A percentile compares a stretch with the other conserved stretches of the same genome.
Evolutionary conservation across 257 asterid genomes (phyloP).

Genomic region (Misopates orontium): DNA sequence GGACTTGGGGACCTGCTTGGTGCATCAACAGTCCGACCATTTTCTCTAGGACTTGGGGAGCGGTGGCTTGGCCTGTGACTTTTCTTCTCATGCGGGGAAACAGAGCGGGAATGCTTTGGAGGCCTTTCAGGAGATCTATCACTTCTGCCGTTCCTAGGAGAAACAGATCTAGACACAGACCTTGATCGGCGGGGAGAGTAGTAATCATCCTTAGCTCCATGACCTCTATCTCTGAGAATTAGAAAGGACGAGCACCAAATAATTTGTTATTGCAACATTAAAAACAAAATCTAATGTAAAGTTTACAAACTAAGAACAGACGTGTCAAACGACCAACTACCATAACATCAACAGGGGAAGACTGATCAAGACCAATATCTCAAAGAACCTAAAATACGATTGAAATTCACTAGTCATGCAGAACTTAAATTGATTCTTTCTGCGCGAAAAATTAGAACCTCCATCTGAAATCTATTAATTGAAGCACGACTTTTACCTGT

Average conservation of each 20-base stretch:
- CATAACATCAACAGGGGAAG: conserved; percentile 21
- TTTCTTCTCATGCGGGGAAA: conserved; percentile 48
- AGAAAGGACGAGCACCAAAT: conserved; percentile 21
- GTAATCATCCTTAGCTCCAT: conserved; percentile 40
- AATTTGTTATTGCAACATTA: conserved; percentile 11
- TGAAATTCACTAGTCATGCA: not conserved
- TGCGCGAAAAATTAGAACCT: conserved; percentile 26
- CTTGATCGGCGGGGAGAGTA: conserved; percentile 55
- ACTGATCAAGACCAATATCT: conserved; percentile 20
- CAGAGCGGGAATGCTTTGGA: conserved; percentile 51
- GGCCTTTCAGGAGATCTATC: conserved; percentile 42
- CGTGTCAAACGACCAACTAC: conserved; percentile 9
- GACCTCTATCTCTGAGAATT: conserved; percentile 45
- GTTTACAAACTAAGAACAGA: conserved; percentile 9
- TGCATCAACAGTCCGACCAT: conserved; percentile 37
- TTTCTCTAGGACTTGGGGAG: conserved; percentile 45
- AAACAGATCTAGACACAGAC: conserved; percentile 59
- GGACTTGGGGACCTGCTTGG: conserved; percentile 51
- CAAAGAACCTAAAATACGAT: conserved; percentile 19
- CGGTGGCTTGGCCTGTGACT: conserved; percentile 34
- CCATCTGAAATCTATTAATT: conserved; percentile 40
- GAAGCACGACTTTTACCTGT: conserved; percentile 85
- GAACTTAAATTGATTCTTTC: conserved; percentile 9
- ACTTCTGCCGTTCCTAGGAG: conserved; percentile 56
- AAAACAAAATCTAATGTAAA: conserved; percentile 12